Percentiles rank a stretch among this genome's conserved stretches.
These are phyloP conservation scores for Microdochium bolleyi DNA, from an alignment of 2,329 filamentous ascomycete genomes.

Conservation along the genomic window DNA sequence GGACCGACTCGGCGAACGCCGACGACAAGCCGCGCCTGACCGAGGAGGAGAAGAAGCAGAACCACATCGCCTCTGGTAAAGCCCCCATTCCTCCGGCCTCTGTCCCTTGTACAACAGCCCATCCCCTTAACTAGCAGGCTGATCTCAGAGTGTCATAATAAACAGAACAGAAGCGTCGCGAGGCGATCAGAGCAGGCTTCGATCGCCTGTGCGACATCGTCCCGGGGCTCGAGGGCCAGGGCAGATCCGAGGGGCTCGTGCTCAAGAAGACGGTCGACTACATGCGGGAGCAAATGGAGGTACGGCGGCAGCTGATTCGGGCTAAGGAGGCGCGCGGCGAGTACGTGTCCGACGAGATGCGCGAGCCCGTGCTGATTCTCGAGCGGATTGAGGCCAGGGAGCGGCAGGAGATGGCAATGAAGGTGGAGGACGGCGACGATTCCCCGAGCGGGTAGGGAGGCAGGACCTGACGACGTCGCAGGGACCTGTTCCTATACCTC, in stretches of 20 bases:
- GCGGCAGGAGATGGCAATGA: slow-evolving; percentile 6
- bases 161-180: slow-evolving; percentile 50
- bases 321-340: slow-evolving; percentile 48
- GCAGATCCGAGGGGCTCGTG: slow-evolving; percentile 79
- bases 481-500: background rate
- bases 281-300: slow-evolving; percentile 51
- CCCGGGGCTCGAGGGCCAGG: slow-evolving; percentile 74
- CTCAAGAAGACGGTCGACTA: slow-evolving; percentile 62
- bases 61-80: slow-evolving; percentile 45
- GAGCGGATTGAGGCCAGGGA: slow-evolving; percentile 17
- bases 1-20: slow-evolving; percentile 10
- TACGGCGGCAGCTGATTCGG: slow-evolving; percentile 48
- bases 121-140: background rate
- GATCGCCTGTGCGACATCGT: slow-evolving; percentile 74
- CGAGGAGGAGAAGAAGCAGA: slow-evolving; percentile 47
- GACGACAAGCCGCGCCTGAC: slow-evolving; percentile 44
- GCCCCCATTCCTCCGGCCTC: no score
- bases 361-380: slow-evolving; percentile 27
- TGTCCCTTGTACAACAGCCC: no score
- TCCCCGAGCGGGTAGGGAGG: background rate
- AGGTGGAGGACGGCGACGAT: background rate
- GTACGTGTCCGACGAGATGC: slow-evolving; percentile 36
- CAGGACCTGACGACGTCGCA: no score
- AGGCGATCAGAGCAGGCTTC: slow-evolving; percentile 76
- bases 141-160: background rate